phyloP scores from a whole-genome alignment of 371 early-diverging fungal species.

The Mucor plumbeus region DNA sequence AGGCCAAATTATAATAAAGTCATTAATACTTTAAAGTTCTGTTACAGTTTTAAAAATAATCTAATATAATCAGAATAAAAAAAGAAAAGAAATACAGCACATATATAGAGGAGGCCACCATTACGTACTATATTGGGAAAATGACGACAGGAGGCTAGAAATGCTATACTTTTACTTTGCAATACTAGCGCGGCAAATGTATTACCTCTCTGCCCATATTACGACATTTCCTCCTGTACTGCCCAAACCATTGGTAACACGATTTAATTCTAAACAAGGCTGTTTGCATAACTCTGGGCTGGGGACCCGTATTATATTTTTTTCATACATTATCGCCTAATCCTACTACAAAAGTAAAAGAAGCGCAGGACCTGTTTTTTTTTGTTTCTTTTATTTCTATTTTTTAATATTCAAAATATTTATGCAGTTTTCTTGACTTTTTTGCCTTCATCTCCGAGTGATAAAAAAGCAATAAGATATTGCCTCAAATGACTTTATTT shows the following conservation, averaged over 20 bases:
- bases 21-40: background rate
- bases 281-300: background rate
- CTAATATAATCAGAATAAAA: too few relatives aligned
- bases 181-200: background rate
- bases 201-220: background rate
- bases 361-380: background rate
- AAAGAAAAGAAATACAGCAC: too few relatives aligned
- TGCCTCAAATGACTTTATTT: conserved; percentile 2
- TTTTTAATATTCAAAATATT: background rate
- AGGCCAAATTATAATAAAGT: background rate
- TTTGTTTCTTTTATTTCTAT: background rate
- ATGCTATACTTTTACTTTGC: background rate
- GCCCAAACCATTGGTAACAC: background rate
- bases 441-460: background rate
- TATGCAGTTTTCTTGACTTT: background rate
- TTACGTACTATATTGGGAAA: background rate
- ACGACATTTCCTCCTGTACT: background rate
- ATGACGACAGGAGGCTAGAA: background rate
- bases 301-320: background rate
- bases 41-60: too few relatives aligned
- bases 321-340: too few relatives aligned
- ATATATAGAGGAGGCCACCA: background rate
- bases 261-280: conserved; percentile 6
- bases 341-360: background rate
- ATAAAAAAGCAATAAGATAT: background rate